These are phyloP conservation scores for Diaporthe vaccinii DNA, from an alignment of 2,329 filamentous ascomycete species.

Conservation along the genomic window DNA sequence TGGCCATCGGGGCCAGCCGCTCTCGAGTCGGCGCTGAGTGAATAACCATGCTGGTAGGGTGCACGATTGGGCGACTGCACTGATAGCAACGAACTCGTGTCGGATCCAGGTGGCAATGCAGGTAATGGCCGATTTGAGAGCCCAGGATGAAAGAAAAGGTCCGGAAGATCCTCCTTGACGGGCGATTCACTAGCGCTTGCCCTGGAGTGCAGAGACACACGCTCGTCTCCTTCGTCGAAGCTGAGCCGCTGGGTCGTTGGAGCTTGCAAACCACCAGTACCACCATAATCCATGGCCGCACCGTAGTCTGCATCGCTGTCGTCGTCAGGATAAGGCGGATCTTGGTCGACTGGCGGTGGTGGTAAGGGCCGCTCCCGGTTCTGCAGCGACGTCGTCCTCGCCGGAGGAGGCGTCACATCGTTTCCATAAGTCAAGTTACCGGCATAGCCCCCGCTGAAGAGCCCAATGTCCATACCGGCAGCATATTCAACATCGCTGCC, in stretches of 20 bases:
- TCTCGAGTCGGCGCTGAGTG: conserved; percentile 62
- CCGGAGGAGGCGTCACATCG: conserved; percentile 57
- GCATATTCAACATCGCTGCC: conserved; percentile 79
- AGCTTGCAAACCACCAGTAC: conserved; percentile 88
- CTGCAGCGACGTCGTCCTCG: conserved; percentile 48
- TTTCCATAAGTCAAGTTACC: conserved; percentile 65
- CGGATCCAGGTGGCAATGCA: conserved; percentile 73
- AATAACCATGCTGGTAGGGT: conserved; percentile 63
- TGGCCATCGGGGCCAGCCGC: conserved; percentile 62
- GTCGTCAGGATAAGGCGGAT: conserved; percentile 58
- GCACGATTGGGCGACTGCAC: conserved; percentile 60
- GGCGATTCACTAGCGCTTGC: conserved; percentile 76
- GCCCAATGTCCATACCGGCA: conserved; percentile 77
- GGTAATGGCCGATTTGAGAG: conserved; percentile 75
- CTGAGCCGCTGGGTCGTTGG: conserved; percentile 82
- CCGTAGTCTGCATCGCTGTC: conserved; percentile 50
- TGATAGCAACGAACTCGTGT: conserved; percentile 67
- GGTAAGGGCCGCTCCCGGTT: conserved; percentile 38
- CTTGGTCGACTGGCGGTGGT: conserved; percentile 53
- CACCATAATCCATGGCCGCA: conserved; percentile 86
- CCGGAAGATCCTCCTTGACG: conserved; percentile 80
- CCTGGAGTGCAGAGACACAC: conserved; percentile 68
- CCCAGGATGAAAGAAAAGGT: conserved; percentile 94
- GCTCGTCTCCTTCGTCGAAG: conserved; percentile 94
- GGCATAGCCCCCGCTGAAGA: conserved; percentile 79